A percentile compares a stretch with the other conserved stretches of the same genome.
These are phyloP conservation scores for Morella rubra DNA, from an alignment of 306 rosid genomes.

Conservation along the genomic window DNA sequence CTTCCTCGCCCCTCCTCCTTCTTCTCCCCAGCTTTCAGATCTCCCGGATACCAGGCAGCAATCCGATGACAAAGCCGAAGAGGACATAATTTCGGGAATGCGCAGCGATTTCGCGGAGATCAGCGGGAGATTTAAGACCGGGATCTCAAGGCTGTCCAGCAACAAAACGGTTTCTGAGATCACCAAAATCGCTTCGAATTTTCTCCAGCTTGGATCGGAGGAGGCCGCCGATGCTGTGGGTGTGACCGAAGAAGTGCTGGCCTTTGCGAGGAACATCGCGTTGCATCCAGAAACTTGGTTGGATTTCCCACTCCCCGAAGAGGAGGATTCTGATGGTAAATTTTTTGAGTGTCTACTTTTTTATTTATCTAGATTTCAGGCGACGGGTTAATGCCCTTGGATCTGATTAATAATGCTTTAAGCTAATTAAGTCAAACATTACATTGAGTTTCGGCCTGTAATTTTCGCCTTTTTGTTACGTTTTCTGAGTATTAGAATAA, in stretches of 20 bases:
- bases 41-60: neutral
- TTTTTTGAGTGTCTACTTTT: neutral
- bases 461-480: no score
- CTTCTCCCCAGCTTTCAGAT: constrained; percentile 18
- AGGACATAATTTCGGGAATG: constrained; percentile 80
- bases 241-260: constrained; percentile 66
- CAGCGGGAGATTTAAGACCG: constrained; percentile 71
- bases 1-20: constrained; percentile 83
- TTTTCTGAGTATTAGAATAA: no score
- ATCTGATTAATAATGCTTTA: neutral
- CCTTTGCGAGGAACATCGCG: constrained; percentile 64
- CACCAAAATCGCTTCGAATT: constrained; percentile 89
- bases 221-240: constrained; percentile 59
- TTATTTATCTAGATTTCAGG: neutral
- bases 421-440: neutral
- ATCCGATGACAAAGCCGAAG: constrained; percentile 39
- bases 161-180: constrained; percentile 66
- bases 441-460: neutral
- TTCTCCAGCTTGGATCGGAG: constrained; percentile 78
- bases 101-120: constrained; percentile 89
- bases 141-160: constrained; percentile 74
- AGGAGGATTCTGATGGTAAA: constrained; percentile 63
- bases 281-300: constrained; percentile 91
- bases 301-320: constrained; percentile 75
- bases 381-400: neutral